Conservation (phyloP, 2,329 filamentous ascomycete species). For the Penicillium verrucosum region DNA sequence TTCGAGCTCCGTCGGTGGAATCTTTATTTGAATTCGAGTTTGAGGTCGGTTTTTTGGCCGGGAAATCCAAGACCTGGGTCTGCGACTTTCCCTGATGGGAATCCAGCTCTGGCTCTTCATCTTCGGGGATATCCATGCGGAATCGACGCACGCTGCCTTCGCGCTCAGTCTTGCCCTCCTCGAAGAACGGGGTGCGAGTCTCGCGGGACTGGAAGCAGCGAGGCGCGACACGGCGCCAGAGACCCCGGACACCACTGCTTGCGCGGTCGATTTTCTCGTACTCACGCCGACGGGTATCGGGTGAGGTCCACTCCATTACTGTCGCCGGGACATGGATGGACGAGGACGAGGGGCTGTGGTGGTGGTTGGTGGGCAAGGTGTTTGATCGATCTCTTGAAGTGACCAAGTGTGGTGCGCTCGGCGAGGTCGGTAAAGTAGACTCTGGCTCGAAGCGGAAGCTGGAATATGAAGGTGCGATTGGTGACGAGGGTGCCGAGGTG, state of each 20-base stretch:
- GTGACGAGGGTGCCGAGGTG: constrained; percentile 19
- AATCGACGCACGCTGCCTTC: constrained; percentile 47
- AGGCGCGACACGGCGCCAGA: constrained; percentile 43
- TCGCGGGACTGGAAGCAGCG: constrained; percentile 38
- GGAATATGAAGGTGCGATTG: constrained; percentile 15
- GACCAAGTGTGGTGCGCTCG: constrained; percentile 1
- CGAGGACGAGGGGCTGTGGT: constrained; percentile 23
- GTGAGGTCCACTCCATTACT: constrained; percentile 48
- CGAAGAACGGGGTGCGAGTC: constrained; percentile 41
- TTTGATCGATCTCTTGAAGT: constrained; percentile 15
- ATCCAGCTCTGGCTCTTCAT: constrained; percentile 19
- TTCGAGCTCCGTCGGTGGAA: background rate
- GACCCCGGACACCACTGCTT: constrained; percentile 41
- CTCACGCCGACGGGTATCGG: constrained; percentile 43
- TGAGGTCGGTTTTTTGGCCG: background rate
- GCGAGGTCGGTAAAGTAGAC: background rate
- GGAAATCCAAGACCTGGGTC: constrained; percentile 9
- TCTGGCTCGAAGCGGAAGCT: constrained; percentile 14
- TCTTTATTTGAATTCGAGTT: background rate
- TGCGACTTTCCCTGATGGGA: constrained; percentile 3
- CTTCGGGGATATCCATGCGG: constrained; percentile 43
- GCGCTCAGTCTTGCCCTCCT: constrained; percentile 40
- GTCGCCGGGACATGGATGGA: constrained; percentile 33
- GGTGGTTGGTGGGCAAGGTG: constrained; percentile 14
- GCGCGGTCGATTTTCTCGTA: constrained; percentile 55